Conservation (phyloP, 345 rosid genomes). For the Chamaenerion angustifolium region DNA sequence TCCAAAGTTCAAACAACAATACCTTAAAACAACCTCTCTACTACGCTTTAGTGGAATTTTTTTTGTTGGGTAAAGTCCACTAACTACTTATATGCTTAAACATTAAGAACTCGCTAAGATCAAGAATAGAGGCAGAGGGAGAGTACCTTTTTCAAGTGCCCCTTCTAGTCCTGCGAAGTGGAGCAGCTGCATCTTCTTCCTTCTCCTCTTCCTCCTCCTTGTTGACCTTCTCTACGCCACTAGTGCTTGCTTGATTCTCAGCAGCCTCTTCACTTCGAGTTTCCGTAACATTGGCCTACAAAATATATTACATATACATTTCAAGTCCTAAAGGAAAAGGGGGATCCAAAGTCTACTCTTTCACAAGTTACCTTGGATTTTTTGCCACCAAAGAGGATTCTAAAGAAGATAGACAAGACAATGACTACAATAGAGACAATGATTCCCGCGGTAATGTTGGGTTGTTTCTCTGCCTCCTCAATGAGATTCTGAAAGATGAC, state of each 20-base stretch:
- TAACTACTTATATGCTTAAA: no score
- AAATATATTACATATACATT: neutral
- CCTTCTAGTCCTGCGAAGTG: conserved; percentile 13
- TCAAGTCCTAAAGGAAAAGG: neutral
- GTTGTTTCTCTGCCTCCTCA: conserved; percentile 43
- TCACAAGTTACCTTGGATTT: conserved; percentile 11
- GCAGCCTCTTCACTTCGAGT: conserved; percentile 5
- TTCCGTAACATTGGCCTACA: conserved; percentile 14
- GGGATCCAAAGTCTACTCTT: neutral
- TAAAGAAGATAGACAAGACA: conserved; percentile 15
- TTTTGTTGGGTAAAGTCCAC: no score
- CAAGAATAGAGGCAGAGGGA: no score
- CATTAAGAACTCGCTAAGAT: no score
- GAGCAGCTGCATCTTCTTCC: conserved; percentile 1
- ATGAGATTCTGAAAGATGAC: conserved; percentile 22
- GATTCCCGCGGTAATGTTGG: conserved; percentile 27
- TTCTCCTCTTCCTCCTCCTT: conserved; percentile 7
- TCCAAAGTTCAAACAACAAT: no score
- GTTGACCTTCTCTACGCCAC: conserved; percentile 1
- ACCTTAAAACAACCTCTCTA: no score
- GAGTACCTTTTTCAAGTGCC: conserved; percentile 13
- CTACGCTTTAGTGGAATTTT: no score
- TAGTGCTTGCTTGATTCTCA: conserved; percentile 3
- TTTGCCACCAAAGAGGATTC: conserved; percentile 27
- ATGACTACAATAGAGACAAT: conserved; percentile 22